Base-by-base conservation (phyloP, 148 eudicot species). In the Rhododendron ovatum region DNA sequence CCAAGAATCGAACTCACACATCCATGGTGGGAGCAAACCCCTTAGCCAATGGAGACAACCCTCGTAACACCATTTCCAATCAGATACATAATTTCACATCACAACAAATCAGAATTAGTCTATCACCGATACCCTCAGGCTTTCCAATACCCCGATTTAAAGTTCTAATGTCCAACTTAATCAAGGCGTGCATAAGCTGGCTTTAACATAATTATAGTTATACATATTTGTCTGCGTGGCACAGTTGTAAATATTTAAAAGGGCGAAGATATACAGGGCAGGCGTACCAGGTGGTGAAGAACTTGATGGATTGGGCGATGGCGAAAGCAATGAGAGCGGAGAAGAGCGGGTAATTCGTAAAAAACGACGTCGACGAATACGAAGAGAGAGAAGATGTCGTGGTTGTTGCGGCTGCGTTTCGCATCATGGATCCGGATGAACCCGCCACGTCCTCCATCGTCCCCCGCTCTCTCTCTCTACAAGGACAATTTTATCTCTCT, bases 241-340 rank as follows among this genome's bases (percentile, higher is more conserved):
- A 41, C 45, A 41, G 45, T 41, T 41, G 8, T 41, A 41, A 41
- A 41, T 47, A 47, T 47, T 47, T 47, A 17, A 17, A 55, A 28
- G 6, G 39, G 48, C 7, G 26, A 69, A 1, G 18, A 78, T 80
- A 30, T 10, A 5, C 4, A 20, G 28, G 65, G 35, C 13, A 12
- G 76, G 7, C 1, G 15, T 84, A 89, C 90, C 90, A 74, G 78
- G 88, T 1, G 48, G 90, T 83, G 85, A 89, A 39, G 85, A 89
- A 80, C 80, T 89, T 89, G 71, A 81, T 84, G 50, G 78, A 81
- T 76, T 89, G 90, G 24, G 90, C 90, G 82, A 86, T 53, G 30
- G 90, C 84, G 80, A 89, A 89, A 50, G 90, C 90, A 7, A 89
- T 14, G 33, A 89, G 83, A 13, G 90, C 88, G 37, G 88, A 87